Conservation (phyloP, 768 basidiomycete species). For the Trametes villosa region DNA sequence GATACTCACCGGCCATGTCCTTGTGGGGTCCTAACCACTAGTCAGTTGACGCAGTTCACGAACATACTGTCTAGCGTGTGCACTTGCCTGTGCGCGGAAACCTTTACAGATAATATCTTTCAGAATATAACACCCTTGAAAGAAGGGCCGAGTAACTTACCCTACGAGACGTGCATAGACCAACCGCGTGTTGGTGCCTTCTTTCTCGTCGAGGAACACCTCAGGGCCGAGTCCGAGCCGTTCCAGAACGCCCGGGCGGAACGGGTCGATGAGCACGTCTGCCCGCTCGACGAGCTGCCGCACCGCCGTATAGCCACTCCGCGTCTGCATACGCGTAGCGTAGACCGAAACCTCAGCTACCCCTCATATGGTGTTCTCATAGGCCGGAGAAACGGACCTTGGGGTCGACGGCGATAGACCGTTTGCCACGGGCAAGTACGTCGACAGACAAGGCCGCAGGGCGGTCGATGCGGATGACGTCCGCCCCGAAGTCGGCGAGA, state of each 20-base stretch:
- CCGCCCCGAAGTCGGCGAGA: conserved; percentile 80
- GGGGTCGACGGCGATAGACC: conserved; percentile 71
- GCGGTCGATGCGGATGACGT: conserved; percentile 75
- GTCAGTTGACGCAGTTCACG: not conserved
- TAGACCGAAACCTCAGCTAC: too few species aligned
- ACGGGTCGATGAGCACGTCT: conserved; percentile 86
- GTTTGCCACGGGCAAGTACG: conserved; percentile 71
- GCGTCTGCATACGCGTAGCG: conserved; percentile 26
- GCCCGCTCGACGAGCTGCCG: conserved; percentile 63
- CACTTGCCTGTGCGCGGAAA: conserved; percentile 63
- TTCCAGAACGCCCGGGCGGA: conserved; percentile 83
- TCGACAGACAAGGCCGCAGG: conserved; percentile 45
- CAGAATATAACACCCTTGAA: too few species aligned
- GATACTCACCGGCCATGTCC: conserved; percentile 75
- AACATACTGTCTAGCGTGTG: not conserved
- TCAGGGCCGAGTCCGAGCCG: conserved; percentile 76
- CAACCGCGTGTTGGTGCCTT: conserved; percentile 62
- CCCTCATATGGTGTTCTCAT: too few species aligned
- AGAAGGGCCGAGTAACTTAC: conserved; percentile 40
- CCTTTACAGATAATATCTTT: too few species aligned
- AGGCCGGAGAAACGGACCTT: conserved; percentile 42
- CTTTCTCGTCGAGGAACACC: conserved; percentile 58
- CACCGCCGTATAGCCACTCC: conserved; percentile 58
- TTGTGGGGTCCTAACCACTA: conserved; percentile 59
- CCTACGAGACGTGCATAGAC: conserved; percentile 80